Base-by-base conservation (phyloP, 2,329 filamentous ascomycete genomes). In the Fusarium veterinarium region DNA sequence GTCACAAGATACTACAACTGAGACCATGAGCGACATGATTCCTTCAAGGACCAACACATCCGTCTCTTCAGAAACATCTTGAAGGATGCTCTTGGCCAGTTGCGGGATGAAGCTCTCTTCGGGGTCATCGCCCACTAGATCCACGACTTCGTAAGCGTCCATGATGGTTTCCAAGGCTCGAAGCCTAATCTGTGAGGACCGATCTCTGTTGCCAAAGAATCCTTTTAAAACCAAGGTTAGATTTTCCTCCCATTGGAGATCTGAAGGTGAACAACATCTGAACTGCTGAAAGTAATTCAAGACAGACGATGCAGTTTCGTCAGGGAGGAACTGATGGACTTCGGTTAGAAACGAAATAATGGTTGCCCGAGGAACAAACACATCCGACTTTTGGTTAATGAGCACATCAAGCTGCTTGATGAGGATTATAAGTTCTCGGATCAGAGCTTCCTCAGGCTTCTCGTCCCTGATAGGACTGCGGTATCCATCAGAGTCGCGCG, bases 231-330 rank as follows among this genome's bases (percentile, higher is more conserved):
- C 86, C 31, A 89, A 81, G 20, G 83, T 82, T 60, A 92, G 84
- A 58, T 93, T 92, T 5, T 86, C 82, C 69, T 92, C 86, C 92
- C 92, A 95, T 40, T 89, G 84, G 51, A 86, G 81, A 74, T 93
- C 91, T 0, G 92, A 93, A 5, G 92, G 92, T 48, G 91, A 92
- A 75, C 93, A 92, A 75, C 90, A 91, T 49, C 91, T 86, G 71
- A 92, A 91, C 59, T 93, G 89, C 61, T 88, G 87, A 71, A 91
- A 92, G 77, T 93, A 90, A 48, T 90, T 87, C 46, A 94, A 86
- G 30, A 94, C 87, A 16, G 91, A 83, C 51, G 87, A 87, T 4
- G 88, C 91, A 13, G 90, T 88, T 8, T 88, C 87, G 76, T 94
- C 90, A 10, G 90, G 90, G 13, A 94, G 85, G 40, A 89, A 86